phyloP scores from a whole-genome alignment of 371 early-diverging fungal species.

The Haplosporangium sp. region DNA sequence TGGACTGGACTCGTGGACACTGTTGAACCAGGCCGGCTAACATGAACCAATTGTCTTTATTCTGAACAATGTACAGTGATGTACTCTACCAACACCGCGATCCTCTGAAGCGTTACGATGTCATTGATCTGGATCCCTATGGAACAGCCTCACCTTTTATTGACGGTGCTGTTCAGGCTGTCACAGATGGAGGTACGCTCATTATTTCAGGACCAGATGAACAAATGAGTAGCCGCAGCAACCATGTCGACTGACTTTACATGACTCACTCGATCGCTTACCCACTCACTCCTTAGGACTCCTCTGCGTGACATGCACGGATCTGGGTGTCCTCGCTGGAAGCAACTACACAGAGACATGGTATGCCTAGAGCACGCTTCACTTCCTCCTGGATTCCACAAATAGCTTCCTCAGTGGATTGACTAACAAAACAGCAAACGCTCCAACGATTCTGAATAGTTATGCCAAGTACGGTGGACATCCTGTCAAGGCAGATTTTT shows the following conservation, averaged over 20 bases:
- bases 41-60: not conserved
- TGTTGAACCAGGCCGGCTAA: not conserved
- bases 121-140: constrained; percentile 98
- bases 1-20: not conserved
- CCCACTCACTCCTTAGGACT: constrained; percentile 64
- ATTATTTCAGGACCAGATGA: not conserved
- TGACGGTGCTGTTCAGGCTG: constrained; percentile 95
- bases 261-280: not conserved
- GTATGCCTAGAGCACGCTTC: constrained; percentile 40
- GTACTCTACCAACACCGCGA: constrained; percentile 87
- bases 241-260: not conserved
- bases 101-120: constrained; percentile 73
- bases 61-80: constrained; percentile 53
- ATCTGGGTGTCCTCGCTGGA: constrained; percentile 97
- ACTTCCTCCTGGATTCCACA: too few relatives aligned
- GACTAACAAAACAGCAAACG: not conserved
- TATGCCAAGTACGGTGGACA: constrained; percentile 97
- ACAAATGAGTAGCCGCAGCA: not conserved
- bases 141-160: constrained; percentile 98
- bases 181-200: constrained; percentile 87
- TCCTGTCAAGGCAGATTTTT: constrained; percentile 84
- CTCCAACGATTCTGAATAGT: constrained; percentile 40
- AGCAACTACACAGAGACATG: constrained; percentile 93
- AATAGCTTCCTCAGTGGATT: not conserved
- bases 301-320: constrained; percentile 99